phyloP scores from a whole-genome alignment of 768 basidiomycete species.

The Saitozyma sp. region DNA sequence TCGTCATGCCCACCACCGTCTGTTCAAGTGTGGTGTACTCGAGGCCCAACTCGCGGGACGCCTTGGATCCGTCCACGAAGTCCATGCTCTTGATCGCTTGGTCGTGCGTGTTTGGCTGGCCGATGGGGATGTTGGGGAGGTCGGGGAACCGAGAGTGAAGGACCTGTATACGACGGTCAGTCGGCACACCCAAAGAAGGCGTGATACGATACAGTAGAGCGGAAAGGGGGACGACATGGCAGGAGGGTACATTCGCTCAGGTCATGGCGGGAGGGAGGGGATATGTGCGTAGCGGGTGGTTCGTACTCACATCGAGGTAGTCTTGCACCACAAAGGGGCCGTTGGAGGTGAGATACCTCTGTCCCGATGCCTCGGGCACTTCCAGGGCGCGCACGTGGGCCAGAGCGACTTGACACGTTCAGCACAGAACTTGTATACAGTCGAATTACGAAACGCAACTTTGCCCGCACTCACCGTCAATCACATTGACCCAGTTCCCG shows the following conservation, averaged over 20 bases:
- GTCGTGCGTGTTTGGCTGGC: slow-evolving; percentile 24
- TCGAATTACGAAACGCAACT: no score
- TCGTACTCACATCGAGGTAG: slow-evolving; percentile 36
- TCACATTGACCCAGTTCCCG: slow-evolving; percentile 47
- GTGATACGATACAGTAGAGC: no score
- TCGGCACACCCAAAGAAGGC: no score
- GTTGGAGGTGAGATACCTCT: slow-evolving; percentile 59
- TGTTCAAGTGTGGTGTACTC: slow-evolving; percentile 30
- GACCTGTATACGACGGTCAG: background rate
- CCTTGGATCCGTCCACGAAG: slow-evolving; percentile 36
- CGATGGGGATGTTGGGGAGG: slow-evolving; percentile 32
- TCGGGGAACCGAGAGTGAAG: slow-evolving; percentile 34
- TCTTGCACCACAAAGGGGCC: slow-evolving; percentile 49
- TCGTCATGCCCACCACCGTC: slow-evolving; percentile 37
- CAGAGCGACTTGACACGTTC: slow-evolving; percentile 54
- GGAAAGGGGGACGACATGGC: no score
- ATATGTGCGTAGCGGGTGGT: no score
- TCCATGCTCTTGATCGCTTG: slow-evolving; percentile 19
- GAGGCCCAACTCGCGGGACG: slow-evolving; percentile 34
- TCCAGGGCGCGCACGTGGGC: slow-evolving; percentile 62
- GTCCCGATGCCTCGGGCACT: slow-evolving; percentile 59
- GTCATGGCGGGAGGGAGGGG: no score
- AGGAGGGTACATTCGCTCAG: no score
- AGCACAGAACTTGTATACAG: no score
- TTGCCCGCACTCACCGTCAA: slow-evolving; percentile 21